Conservation (phyloP, 83 land plant species). For the Isoetes engelmannii region DNA sequence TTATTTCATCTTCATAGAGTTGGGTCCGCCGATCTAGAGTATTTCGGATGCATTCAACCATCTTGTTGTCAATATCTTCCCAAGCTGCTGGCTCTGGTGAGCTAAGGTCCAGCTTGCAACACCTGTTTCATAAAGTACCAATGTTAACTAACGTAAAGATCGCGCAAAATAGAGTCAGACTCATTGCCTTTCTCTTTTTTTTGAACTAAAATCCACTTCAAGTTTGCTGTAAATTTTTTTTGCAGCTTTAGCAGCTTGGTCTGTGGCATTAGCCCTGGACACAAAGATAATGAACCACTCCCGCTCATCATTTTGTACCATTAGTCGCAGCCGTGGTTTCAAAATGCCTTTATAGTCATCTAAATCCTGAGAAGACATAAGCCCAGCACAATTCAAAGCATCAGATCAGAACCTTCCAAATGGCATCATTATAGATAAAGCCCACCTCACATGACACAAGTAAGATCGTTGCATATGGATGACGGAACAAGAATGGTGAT, state of each 20-base stretch:
- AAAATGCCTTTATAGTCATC: slow-evolving; percentile 88
- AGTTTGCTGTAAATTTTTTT: slow-evolving; percentile 62
- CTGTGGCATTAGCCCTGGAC: slow-evolving; percentile 63
- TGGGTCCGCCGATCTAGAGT: slow-evolving; percentile 86
- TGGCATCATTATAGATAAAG: background rate
- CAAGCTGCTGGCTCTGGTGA: slow-evolving; percentile 69
- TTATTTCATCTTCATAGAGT: slow-evolving; percentile 92
- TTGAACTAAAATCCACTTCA: slow-evolving; percentile 90
- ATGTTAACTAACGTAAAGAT: background rate
- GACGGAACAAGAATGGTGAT: slow-evolving; percentile 65
- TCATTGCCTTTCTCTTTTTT: slow-evolving; percentile 78
- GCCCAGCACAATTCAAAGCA: background rate
- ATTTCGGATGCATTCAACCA: slow-evolving; percentile 71
- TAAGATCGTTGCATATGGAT: slow-evolving; percentile 80
- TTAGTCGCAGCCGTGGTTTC: slow-evolving; percentile 75
- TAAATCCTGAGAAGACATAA: slow-evolving; percentile 56
- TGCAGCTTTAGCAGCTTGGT: slow-evolving; percentile 68
- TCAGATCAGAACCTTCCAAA: background rate
- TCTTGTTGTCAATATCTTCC: slow-evolving; percentile 82
- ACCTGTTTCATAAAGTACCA: slow-evolving; percentile 39
- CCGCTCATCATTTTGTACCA: slow-evolving; percentile 93
- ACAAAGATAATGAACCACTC: slow-evolving; percentile 97
- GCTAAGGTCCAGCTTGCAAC: slow-evolving; percentile 82
- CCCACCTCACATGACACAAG: slow-evolving; percentile 90
- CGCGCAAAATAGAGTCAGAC: background rate